Base-by-base conservation (phyloP, 768 basidiomycete species). In the Suillus subalutaceus region DNA sequence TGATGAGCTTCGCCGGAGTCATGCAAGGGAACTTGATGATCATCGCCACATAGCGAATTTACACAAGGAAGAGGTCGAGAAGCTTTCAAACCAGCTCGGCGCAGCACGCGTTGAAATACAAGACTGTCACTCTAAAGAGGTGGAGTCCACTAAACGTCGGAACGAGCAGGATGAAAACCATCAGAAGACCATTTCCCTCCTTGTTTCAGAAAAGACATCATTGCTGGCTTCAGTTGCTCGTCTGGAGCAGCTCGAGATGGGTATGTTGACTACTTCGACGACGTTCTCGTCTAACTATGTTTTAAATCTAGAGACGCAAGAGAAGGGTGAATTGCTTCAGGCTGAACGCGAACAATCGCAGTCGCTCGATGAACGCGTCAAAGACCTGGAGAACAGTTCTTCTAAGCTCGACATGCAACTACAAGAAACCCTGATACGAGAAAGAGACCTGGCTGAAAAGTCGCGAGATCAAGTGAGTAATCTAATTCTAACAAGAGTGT, bases 171-270 rank as follows among this genome's bases (percentile, higher is more conserved):
- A 83, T 55, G 82, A 85, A 69, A 89, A 84, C 70, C 89, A 90
- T 69, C 88, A 87, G 66, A 88, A 88, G 70, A 91, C 90, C 0
- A 92, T 96, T 65, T 82, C 89, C 56, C 74, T 91, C n/a, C 81
- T 96, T 16, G 91, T 94, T 23, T 83, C 87, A 3, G 91, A 92
- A 72, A 92, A 91, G 75, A 83, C 86, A 8, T 81, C 84, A 23
- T 80, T 92, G 43, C 78, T 80, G 18, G 74, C 83, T n/a, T 85
- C 88, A 50, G 74, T 91, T 50, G 83, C 89, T 68, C 84, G 84
- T 61, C 72, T 90, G 56, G 85, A 86, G 53, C 84, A 81, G 57
- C 75, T 85, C n/a, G 90, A 91, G 72, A 77, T 81, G 48, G 82
- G 93, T 94, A 75, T 12, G 83, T 74, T 30, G 53, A 38, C 15